Evolutionary conservation across 345 rosid species (phyloP).

Genomic region (Geranium rotundifolium): DNA sequence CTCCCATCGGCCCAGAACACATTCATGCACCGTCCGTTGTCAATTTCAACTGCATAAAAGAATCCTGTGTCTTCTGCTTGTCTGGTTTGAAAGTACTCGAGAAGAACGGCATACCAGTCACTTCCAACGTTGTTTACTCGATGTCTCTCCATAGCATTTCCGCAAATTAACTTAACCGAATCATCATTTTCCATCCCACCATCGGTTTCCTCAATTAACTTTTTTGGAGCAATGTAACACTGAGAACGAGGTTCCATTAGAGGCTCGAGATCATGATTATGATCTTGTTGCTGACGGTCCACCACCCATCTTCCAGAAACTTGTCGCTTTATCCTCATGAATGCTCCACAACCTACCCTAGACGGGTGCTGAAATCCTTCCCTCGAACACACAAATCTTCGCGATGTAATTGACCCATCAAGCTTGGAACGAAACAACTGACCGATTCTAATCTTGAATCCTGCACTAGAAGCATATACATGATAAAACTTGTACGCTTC

Average conservation of each 20-base stretch:
- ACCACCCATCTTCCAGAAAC: slow-evolving; percentile 75
- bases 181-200: slow-evolving; percentile 40
- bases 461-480: slow-evolving; percentile 49
- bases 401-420: slow-evolving; percentile 68
- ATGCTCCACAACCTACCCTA: slow-evolving; percentile 85
- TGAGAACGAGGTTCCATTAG: slow-evolving; percentile 16
- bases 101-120: slow-evolving; percentile 64
- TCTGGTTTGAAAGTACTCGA: slow-evolving; percentile 57
- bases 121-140: slow-evolving; percentile 47
- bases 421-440: slow-evolving; percentile 83
- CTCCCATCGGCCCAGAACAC: slow-evolving; percentile 89
- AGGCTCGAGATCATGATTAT: slow-evolving; percentile 65
- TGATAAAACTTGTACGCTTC: slow-evolving; percentile 73
- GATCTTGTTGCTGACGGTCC: slow-evolving; percentile 65
- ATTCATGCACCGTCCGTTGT: slow-evolving; percentile 50
- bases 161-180: slow-evolving; percentile 26
- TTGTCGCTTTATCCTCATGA: slow-evolving; percentile 85
- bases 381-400: slow-evolving; percentile 86
- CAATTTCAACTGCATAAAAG: slow-evolving; percentile 58
- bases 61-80: slow-evolving; percentile 83
- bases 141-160: slow-evolving; percentile 19
- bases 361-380: slow-evolving; percentile 98
- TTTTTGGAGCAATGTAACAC: slow-evolving; percentile 38
- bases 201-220: slow-evolving; percentile 37
- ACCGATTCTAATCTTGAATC: slow-evolving; percentile 80